Conservation (phyloP, 179 eudicot genomes). For the Drosera spatulata region DNA sequence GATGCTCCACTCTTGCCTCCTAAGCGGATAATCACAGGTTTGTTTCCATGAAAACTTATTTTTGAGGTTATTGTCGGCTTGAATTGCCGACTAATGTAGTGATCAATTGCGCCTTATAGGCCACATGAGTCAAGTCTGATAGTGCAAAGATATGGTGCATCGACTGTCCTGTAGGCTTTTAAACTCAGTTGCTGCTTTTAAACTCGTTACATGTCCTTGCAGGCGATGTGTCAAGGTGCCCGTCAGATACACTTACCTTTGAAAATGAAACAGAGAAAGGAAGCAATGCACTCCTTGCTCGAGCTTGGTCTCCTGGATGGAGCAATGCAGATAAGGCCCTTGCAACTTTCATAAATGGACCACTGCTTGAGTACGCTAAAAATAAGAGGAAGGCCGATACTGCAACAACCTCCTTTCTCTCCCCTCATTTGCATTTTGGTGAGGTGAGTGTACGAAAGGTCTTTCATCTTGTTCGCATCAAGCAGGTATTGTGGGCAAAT, state of each 20-base stretch:
- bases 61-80: no score
- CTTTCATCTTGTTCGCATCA: conserved; percentile 56
- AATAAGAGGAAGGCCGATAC: conserved; percentile 44
- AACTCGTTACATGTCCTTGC: conserved; percentile 9
- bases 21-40: conserved; percentile 79
- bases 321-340: conserved; percentile 69
- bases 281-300: conserved; percentile 83
- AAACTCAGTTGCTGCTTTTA: not conserved
- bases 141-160: no score
- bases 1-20: conserved; percentile 95
- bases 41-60: conserved; percentile 21
- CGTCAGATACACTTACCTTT: conserved; percentile 67
- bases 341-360: conserved; percentile 53
- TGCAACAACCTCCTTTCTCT: conserved; percentile 68
- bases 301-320: conserved; percentile 98
- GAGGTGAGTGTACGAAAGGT: conserved; percentile 80
- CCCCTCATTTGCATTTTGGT: conserved; percentile 91
- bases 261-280: conserved; percentile 80
- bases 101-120: no score
- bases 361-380: conserved; percentile 47
- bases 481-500: conserved; percentile 64
- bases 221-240: conserved; percentile 39
- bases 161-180: no score
- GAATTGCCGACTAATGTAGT: no score
- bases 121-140: no score